phyloP scores from a whole-genome alignment of 176 grass and related monocot species.

The Hyparrhenia diplandra region DNA sequence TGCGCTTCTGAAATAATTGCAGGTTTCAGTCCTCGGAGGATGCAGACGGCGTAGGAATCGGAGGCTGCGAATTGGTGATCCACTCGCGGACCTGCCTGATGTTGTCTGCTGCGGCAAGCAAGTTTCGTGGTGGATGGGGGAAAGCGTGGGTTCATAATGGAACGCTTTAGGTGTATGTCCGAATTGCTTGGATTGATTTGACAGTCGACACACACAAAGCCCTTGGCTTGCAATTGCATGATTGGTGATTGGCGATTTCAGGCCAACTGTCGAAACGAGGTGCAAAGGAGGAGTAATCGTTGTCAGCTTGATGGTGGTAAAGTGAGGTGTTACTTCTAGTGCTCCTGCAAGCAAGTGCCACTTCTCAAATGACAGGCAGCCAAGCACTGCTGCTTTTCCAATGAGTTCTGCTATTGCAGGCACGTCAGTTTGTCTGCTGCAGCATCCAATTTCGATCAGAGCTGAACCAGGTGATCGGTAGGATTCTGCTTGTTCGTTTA shows the following conservation, averaged over 20 bases:
- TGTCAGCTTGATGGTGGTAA: neutral
- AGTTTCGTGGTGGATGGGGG: constrained; percentile 20
- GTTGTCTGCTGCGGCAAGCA: constrained; percentile 13
- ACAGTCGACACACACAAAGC: neutral
- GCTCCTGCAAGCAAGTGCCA: neutral
- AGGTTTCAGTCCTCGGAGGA: neutral
- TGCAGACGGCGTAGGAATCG: neutral
- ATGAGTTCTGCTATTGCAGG: neutral
- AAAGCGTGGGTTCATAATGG: neutral
- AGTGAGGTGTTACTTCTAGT: neutral
- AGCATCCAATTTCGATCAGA: neutral
- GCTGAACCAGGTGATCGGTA: neutral
- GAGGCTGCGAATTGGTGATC: constrained; percentile 28
- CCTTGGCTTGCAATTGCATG: neutral
- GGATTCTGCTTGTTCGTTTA: neutral
- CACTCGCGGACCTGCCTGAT: neutral
- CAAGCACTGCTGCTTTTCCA: neutral
- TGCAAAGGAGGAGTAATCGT: neutral
- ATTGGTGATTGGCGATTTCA: neutral
- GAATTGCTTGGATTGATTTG: neutral
- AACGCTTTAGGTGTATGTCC: neutral
- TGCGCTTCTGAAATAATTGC: neutral
- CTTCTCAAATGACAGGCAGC: neutral
- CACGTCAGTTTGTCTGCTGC: neutral
- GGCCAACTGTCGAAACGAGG: neutral